A percentile compares a stretch with the other conserved stretches of the same genome.
Evolutionary conservation across 495 filamentous ascomycete genomes (phyloP).

Genomic region (Penicillium soppii): DNA sequence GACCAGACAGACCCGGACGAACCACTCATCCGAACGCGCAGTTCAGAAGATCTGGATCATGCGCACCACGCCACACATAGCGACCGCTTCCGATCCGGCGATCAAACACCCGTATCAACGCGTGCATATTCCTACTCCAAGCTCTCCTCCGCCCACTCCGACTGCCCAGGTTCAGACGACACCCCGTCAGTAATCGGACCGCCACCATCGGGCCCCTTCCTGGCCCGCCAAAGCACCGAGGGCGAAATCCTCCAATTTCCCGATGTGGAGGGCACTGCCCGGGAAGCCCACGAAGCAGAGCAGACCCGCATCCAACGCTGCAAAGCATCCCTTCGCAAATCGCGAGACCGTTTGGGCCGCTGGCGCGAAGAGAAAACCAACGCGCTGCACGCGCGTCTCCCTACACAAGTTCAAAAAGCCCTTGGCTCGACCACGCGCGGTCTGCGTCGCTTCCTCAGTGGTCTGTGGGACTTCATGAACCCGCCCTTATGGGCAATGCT

Average conservation of each 20-base stretch:
- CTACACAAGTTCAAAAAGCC: constrained; percentile 53
- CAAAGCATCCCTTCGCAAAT: constrained; percentile 21
- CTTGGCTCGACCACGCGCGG: constrained; percentile 45
- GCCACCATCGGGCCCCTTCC: constrained; percentile 39
- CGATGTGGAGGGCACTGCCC: constrained; percentile 35
- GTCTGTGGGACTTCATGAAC: constrained; percentile 93
- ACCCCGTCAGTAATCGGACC: constrained; percentile 28
- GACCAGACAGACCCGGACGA: constrained; percentile 45
- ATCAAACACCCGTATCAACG: constrained; percentile 40
- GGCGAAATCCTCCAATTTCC: constrained; percentile 46
- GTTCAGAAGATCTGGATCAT: constrained; percentile 25
- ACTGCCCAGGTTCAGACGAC: constrained; percentile 24
- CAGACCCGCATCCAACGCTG: constrained; percentile 23
- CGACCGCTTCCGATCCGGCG: constrained; percentile 38
- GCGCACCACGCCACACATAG: constrained; percentile 15
- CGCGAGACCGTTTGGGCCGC: constrained; percentile 14
- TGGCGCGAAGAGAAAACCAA: constrained; percentile 22
- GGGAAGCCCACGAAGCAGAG: constrained; percentile 14
- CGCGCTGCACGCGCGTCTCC: constrained; percentile 49
- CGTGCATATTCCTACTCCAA: constrained; percentile 39
- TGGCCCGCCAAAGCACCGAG: constrained; percentile 38
- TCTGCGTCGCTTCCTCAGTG: constrained; percentile 54
- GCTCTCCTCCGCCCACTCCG: constrained; percentile 23
- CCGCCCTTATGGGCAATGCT: constrained; percentile 98
- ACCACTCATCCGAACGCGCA: constrained; percentile 38